Base-by-base conservation (phyloP, 495 filamentous ascomycete species). In the Aeminium ludgeri region DNA sequence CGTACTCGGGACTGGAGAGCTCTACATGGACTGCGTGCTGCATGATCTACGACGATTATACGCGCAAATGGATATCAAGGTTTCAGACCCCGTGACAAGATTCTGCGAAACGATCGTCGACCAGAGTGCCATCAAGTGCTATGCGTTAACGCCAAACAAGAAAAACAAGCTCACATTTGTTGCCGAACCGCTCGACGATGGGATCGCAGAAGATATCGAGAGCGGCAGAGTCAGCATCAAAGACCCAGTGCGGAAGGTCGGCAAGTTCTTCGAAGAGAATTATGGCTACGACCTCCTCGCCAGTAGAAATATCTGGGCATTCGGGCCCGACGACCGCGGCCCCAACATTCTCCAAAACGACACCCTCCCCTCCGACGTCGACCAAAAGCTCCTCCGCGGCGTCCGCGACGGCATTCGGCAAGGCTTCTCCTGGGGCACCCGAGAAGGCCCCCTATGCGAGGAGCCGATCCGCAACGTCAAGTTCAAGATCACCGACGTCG, bases 161-260 rank as follows among this genome's bases (percentile, higher is more conserved):
- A 93, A 93, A 63, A 97, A 96, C 63, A 95, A 93, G 59, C 82
- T 97, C 56, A 97, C 89, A 35, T 94, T 96, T 84, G 79, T 94
- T 34, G 89, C 91, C 18, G 89, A 96, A 52, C 86, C 87, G 12
- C 63, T 97, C 31, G 89, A 97, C 53, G 75, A 86, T 38, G 91
- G 87, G 12, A 92, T 97, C 48, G 84, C 86, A 12, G 80, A 86
- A 53, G 89, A 96, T 52, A 96, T 97, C 46, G 89, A 96, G 62
- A 78, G 72, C 48, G 85, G 86, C 32, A 75, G 70, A 39, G 89
- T 97, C 47, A 82, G 66, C 46, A 93, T 97, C 64, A 85, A 80
- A 53, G 89, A 94, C 57, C 86, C 89, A 2, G 80, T 86, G 34
- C 77, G 91, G 38, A 85, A 83, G 59, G 86, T 89, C 16, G 91